Conservation (phyloP, 2,329 filamentous ascomycete genomes). For the Ceratocystis colombiana region DNA sequence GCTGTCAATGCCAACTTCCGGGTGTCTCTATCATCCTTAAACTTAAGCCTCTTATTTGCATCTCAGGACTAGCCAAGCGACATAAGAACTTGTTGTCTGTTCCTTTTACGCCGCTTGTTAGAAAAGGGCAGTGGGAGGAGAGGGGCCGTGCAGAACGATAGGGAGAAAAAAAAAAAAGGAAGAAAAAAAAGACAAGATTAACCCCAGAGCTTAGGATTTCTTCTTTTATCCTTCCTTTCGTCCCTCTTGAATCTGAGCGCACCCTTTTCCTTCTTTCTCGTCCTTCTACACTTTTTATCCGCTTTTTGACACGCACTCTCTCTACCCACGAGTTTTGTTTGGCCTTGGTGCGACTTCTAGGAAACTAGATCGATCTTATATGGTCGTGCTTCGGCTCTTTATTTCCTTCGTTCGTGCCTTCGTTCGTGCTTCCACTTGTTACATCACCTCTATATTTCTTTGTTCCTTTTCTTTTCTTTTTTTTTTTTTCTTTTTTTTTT, state of each 20-base stretch:
- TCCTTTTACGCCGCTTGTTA: background rate
- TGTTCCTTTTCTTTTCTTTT: background rate
- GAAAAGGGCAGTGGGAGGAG: background rate
- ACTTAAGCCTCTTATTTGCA: too few relatives aligned
- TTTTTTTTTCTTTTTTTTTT: background rate
- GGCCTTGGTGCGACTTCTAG: too few relatives aligned
- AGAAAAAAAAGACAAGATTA: background rate
- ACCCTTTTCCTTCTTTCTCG: background rate
- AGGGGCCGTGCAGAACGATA: conserved; percentile 5
- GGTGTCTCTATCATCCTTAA: too few relatives aligned
- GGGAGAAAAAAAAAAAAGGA: background rate
- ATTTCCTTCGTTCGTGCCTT: background rate
- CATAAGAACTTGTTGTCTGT: background rate
- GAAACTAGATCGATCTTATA: too few relatives aligned
- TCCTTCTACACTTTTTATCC: too few relatives aligned
- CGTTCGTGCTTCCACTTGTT: background rate
- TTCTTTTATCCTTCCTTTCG: background rate
- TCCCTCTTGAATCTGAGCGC: background rate
- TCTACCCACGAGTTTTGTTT: too few relatives aligned
- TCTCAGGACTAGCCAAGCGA: too few relatives aligned
- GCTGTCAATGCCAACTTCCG: too few relatives aligned
- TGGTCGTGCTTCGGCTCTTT: too few relatives aligned
- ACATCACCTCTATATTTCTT: background rate
- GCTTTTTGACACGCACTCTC: too few relatives aligned
- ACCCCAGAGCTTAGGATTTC: conserved; percentile 8